Base-by-base conservation (phyloP, 163 green algal genomes). In the Smithsoniella earleae region DNA sequence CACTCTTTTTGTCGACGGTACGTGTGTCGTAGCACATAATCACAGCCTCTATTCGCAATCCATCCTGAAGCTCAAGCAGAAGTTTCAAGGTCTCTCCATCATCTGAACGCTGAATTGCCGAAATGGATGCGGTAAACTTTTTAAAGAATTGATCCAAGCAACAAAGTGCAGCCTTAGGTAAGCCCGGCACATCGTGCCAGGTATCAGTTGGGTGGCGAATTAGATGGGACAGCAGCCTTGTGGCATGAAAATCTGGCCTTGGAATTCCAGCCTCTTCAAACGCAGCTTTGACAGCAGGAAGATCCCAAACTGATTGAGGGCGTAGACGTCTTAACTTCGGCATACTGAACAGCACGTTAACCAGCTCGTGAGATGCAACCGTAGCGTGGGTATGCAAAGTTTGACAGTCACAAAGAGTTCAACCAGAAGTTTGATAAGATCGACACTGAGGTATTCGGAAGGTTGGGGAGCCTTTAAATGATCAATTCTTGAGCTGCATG, bases 11-110 rank as follows among this genome's bases (percentile, higher is more conserved):
- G 18, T 75, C 76, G 5, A 55, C 36, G 25, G 27, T 44, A 36
- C 83, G 82, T 8, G 89, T 85, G 77, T 97, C 89, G 62, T 97
- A 95, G 28, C 84, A 79, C 93, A 98, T 97, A 28, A 98, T 82
- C 2, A 98, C 93, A 0, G 87, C 77, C 77, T 98, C 94, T 36
- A 98, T 87, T 40, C 86, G 77, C 74, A 95, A 78, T 13, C 94
- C 93, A 73, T 97, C 93, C 82, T 97, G 89, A 75, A 98, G 85
- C 81, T 87, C 62, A 20, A 98, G 66, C 62, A 98, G 81, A 75
- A 98, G 83, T 81, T 98, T 98, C 40, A 79, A 91, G 2, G 92
- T 96, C 63, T 86, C 83, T 10, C 80, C 84, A 66, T 93, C 87
- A 4, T 45, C 63, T 5, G 88, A 95, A 1, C 49, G 28, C 62